Conservation (phyloP, 2,329 filamentous ascomycete genomes). For the Ophiostoma pallidulum region DNA sequence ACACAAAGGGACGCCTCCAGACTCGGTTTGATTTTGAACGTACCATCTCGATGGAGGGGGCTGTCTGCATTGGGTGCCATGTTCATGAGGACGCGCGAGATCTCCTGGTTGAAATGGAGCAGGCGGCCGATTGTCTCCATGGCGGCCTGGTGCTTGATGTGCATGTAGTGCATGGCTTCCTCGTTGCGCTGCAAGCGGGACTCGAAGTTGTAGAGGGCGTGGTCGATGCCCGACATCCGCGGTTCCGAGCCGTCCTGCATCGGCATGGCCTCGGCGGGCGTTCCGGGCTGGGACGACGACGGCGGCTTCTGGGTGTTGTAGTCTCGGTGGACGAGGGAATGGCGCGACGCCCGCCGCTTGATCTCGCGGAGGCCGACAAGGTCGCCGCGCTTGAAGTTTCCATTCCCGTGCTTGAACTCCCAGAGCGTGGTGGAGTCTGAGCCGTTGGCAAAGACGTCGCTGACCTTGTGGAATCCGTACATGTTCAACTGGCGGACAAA, state of each 20-base stretch:
- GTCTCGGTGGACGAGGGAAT: constrained; percentile 86
- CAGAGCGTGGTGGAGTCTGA: constrained; percentile 88
- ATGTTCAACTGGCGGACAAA: constrained; percentile 98
- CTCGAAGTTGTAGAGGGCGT: constrained; percentile 72
- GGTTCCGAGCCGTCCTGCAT: constrained; percentile 67
- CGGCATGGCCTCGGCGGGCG: constrained; percentile 73
- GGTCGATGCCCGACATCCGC: constrained; percentile 66
- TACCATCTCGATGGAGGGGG: constrained; percentile 73
- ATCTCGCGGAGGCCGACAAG: constrained; percentile 87
- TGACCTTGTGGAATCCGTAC: constrained; percentile 99
- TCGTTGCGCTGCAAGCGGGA: constrained; percentile 70
- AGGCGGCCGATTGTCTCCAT: constrained; percentile 68
- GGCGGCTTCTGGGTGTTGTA: constrained; percentile 70
- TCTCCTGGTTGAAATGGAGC: constrained; percentile 71
- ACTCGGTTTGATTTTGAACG: too few species aligned
- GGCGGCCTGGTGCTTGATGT: constrained; percentile 69
- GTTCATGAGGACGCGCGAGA: constrained; percentile 64
- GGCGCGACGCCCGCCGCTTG: constrained; percentile 85
- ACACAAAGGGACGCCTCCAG: too few species aligned
- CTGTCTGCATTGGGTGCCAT: constrained; percentile 69
- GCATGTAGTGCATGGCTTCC: constrained; percentile 70
- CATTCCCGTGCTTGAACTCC: constrained; percentile 98
- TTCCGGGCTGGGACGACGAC: constrained; percentile 67
- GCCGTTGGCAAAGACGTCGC: constrained; percentile 94
- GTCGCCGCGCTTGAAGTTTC: constrained; percentile 93